Conservation (phyloP, 257 asterid genomes). For the Craterostigma plantagineum region DNA sequence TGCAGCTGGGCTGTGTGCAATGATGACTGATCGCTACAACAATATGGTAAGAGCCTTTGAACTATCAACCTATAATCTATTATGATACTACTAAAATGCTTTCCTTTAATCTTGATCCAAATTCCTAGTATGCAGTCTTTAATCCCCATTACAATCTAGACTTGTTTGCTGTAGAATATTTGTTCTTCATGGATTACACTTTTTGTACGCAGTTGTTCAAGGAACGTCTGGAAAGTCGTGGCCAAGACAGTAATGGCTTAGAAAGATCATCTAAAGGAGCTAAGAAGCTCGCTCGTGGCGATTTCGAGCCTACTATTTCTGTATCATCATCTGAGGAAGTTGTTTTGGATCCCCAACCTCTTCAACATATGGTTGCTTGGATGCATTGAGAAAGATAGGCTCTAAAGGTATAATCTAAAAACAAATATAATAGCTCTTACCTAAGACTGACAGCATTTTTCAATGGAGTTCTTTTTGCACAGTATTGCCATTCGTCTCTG, state of each 20-base stretch:
- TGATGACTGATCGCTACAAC: slow-evolving; percentile 96
- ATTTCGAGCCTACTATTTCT: slow-evolving; percentile 36
- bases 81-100: not conserved
- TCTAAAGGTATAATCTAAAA: slow-evolving; percentile 49
- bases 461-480: too few species aligned
- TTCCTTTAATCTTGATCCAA: too few species aligned
- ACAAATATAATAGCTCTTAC: too few species aligned
- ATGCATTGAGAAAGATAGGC: slow-evolving; percentile 68
- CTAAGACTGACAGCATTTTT: too few species aligned
- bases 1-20: slow-evolving; percentile 75
- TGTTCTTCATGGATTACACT: too few species aligned
- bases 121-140: too few species aligned
- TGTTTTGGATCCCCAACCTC: slow-evolving; percentile 25
- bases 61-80: slow-evolving; percentile 7
- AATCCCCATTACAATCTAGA: too few species aligned
- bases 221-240: slow-evolving; percentile 52
- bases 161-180: too few species aligned
- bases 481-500: too few species aligned
- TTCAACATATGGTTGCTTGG: slow-evolving; percentile 34
- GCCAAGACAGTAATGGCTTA: too few species aligned
- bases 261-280: slow-evolving; percentile 61
- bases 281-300: slow-evolving; percentile 61
- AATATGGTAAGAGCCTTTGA: slow-evolving; percentile 49
- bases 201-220: too few species aligned
- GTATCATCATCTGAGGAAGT: slow-evolving; percentile 30